Percentiles rank a stretch among this genome's conserved stretches.
These are phyloP conservation scores for Colletotrichum sp. DNA, from an alignment of 2,329 filamentous ascomycete genomes.

Conservation along the genomic window DNA sequence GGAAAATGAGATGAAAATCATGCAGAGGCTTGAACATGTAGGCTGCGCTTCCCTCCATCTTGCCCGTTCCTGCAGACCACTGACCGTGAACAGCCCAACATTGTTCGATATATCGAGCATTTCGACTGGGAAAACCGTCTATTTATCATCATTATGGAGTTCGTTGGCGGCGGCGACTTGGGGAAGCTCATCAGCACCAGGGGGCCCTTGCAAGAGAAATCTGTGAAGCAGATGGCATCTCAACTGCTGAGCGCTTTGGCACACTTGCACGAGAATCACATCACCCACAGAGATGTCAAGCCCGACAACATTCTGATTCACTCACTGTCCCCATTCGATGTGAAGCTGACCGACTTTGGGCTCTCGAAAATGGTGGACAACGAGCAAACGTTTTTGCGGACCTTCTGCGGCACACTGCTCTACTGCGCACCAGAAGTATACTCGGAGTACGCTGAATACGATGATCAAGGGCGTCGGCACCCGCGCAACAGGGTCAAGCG, in stretches of 20 bases:
- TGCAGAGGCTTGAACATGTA: constrained; percentile 84
- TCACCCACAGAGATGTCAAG: constrained; percentile 98
- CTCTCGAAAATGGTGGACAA: constrained; percentile 93
- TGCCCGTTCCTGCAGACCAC: not conserved
- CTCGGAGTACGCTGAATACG: constrained; percentile 71
- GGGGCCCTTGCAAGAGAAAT: constrained; percentile 68
- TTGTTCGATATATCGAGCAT: constrained; percentile 90
- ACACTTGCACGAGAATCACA: constrained; percentile 86
- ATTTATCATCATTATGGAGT: constrained; percentile 98
- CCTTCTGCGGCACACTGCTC: constrained; percentile 93
- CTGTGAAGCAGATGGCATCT: constrained; percentile 73
- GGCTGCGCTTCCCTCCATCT: constrained; percentile 36
- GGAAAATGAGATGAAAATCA: constrained; percentile 97
- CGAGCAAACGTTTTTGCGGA: constrained; percentile 90
- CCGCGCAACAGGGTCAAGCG: constrained; percentile 69
- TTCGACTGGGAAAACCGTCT: constrained; percentile 81
- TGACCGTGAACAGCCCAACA: constrained; percentile 66
- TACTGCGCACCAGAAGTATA: constrained; percentile 99
- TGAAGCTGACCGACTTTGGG: constrained; percentile 97
- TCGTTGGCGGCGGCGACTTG: constrained; percentile 81
- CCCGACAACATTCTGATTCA: constrained; percentile 95
- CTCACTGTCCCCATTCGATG: constrained; percentile 72
- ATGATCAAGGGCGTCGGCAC: constrained; percentile 71
- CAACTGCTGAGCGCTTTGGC: constrained; percentile 83
- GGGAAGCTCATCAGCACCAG: constrained; percentile 71